These are phyloP conservation scores for Hyphopichia buzzinii DNA, from an alignment of 1,139 yeast genomes.

Conservation along the genomic window DNA sequence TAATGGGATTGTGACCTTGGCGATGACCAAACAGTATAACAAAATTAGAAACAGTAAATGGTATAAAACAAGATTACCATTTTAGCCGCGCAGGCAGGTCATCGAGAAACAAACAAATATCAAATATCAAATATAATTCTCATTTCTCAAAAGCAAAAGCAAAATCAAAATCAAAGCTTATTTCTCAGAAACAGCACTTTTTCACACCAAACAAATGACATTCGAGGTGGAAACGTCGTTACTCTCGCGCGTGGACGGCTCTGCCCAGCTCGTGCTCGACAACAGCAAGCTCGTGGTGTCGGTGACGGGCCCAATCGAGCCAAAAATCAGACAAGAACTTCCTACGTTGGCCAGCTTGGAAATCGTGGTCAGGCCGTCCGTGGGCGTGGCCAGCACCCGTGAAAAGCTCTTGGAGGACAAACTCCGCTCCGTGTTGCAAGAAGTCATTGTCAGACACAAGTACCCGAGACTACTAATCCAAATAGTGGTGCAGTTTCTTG, in stretches of 20 bases:
- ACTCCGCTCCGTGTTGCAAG: constrained; percentile 58
- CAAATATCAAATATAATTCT: too few species aligned
- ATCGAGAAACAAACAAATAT: too few species aligned
- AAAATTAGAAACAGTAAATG: too few species aligned
- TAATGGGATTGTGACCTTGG: too few species aligned
- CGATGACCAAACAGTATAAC: too few species aligned
- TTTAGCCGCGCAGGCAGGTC: too few species aligned
- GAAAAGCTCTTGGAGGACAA: constrained; percentile 77
- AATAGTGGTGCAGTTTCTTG: constrained; percentile 77
- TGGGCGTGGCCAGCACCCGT: constrained; percentile 73
- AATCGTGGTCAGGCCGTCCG: constrained; percentile 74
- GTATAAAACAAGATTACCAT: too few species aligned
- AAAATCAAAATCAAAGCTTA: too few species aligned
- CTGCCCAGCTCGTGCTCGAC: constrained; percentile 56
- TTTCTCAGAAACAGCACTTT: too few species aligned
- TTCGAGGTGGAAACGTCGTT: constrained; percentile 27
- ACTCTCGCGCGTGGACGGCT: constrained; percentile 72
- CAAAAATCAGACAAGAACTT: constrained; percentile 77
- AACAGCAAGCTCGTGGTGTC: constrained; percentile 65
- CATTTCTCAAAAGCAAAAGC: too few species aligned
- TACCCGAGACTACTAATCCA: constrained; percentile 87
- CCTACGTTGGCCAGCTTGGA: constrained; percentile 80
- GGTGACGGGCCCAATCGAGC: constrained; percentile 90
- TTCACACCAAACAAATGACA: too few species aligned
- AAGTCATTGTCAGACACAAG: constrained; percentile 59